Base-by-base conservation (phyloP, 345 rosid species). In the Euphorbia lathyris region DNA sequence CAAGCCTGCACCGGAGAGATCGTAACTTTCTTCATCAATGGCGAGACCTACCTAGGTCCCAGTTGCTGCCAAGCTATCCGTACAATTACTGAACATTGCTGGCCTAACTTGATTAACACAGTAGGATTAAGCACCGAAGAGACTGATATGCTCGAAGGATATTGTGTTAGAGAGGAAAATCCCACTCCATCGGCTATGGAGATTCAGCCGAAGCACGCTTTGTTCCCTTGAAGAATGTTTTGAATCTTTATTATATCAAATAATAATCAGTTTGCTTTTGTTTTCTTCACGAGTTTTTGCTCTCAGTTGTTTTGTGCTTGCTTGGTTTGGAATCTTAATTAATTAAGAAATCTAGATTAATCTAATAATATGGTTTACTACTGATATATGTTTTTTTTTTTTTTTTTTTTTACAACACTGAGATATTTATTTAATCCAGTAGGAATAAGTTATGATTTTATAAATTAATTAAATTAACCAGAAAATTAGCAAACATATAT, bases 1-100 rank as follows among this genome's bases (percentile, higher is more conserved):
- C 91, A 90, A 67, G 77, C 92, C n/a, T 90, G 98, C 59, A 83
- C 90, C 0, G 96, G 91, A 0, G 97, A 88, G 81, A 71, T 92
- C 3, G 68, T 87, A 43, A n/a, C 85, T 53, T 92, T 92, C 77
- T 92, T 92, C 71, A 78, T 90, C 65, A 85, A 88, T 20, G 95
- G 95, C 5, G 96, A 92, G 76, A 83, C 90, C 7, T 76, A 84
- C 52, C 22, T 88, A 10, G 98, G 97, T 1, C 75, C 71, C 0
- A 62, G 82, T 16, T 93, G 97, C 30, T 90, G 98, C 71, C 59
- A 66, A 7, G 98, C 93, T 19, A 84, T 93, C 25, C 77, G 79
- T 36, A 82, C 76, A 13, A 71, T 93, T 51, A 70, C 81, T 38
- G 65, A 67, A 0, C 79, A 78, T 7, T 88, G 97, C 71, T 89